A percentile compares a stretch with the other conserved stretches of the same genome.
Conservation (phyloP, 345 rosid species). For the Physaria fendleri region DNA sequence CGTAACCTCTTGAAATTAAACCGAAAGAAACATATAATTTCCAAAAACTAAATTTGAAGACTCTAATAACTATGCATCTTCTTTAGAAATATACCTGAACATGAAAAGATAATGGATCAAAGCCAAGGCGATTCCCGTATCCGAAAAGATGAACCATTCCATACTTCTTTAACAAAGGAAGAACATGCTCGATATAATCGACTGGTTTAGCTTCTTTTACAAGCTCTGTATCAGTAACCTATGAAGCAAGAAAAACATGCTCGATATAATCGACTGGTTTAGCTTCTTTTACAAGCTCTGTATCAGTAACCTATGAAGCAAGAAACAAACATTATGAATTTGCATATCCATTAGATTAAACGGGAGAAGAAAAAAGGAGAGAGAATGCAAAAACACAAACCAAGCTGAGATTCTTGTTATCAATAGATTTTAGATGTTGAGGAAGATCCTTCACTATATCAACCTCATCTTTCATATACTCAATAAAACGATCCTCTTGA, state of each 20-base stretch:
- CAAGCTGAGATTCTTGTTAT: conserved; percentile 64
- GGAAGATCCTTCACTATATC: conserved; percentile 75
- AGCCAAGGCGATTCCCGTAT: conserved; percentile 85
- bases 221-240: conserved; percentile 85
- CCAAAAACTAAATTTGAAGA: not conserved
- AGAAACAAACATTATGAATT: conserved; percentile 3
- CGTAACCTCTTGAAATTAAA: conserved; percentile 51
- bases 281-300: conserved; percentile 79
- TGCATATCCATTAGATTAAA: not conserved
- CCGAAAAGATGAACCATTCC: conserved; percentile 84
- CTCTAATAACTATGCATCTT: not conserved
- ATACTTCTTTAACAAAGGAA: conserved; percentile 50
- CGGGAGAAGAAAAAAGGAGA: not conserved
- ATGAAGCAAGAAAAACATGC: conserved; percentile 7
- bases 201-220: conserved; percentile 72
- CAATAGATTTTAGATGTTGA: conserved; percentile 42
- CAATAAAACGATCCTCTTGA: conserved; percentile 59
- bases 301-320: conserved; percentile 64
- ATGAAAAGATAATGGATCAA: conserved; percentile 67
- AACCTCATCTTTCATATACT: conserved; percentile 53
- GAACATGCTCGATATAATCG: conserved; percentile 52
- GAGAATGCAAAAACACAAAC: conserved; percentile 30
- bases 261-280: conserved; percentile 52
- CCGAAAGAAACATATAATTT: not conserved
- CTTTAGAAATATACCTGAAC: conserved; percentile 52